A percentile compares a stretch with the other conserved stretches of the same genome.
These are phyloP conservation scores for Carex littledalei DNA, from an alignment of 176 grass and related monocot species.

Conservation along the genomic window DNA sequence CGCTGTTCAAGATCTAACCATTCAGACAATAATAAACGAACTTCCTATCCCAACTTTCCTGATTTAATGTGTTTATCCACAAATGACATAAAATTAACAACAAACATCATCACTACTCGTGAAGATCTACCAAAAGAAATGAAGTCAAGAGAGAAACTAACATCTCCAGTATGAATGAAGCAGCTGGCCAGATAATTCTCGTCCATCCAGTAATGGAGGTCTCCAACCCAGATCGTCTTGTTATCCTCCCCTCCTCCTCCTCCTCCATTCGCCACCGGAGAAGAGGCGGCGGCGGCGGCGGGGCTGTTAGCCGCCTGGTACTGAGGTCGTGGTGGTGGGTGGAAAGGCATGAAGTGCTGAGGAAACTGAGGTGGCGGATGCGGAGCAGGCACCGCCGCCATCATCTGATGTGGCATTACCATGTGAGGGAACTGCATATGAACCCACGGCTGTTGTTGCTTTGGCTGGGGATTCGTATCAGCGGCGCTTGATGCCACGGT, in stretches of 20 bases:
- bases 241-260: constrained; percentile 67
- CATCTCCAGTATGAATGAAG: constrained; percentile 92
- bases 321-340: neutral
- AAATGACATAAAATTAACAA: neutral
- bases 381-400: constrained; percentile 35
- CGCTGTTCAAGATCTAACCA: constrained; percentile 19
- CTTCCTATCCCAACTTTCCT: neutral
- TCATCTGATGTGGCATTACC: constrained; percentile 83
- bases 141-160: constrained; percentile 12
- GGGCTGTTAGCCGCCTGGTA: neutral
- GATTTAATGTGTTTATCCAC: neutral
- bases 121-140: constrained; percentile 1
- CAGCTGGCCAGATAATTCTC: constrained; percentile 96
- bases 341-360: constrained; percentile 75
- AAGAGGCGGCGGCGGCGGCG: constrained; percentile 5
- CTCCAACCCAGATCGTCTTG: constrained; percentile 97
- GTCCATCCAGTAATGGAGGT: constrained; percentile 99
- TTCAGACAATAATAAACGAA: neutral
- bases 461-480: constrained; percentile 32
- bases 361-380: constrained; percentile 60
- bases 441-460: constrained; percentile 42
- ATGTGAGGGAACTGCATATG: constrained; percentile 29
- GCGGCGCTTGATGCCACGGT: constrained; percentile 29
- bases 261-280: constrained; percentile 28
- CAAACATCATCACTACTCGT: neutral